These are phyloP conservation scores for Corrigiola litoralis DNA, from an alignment of 179 eudicot genomes.

Conservation along the genomic window DNA sequence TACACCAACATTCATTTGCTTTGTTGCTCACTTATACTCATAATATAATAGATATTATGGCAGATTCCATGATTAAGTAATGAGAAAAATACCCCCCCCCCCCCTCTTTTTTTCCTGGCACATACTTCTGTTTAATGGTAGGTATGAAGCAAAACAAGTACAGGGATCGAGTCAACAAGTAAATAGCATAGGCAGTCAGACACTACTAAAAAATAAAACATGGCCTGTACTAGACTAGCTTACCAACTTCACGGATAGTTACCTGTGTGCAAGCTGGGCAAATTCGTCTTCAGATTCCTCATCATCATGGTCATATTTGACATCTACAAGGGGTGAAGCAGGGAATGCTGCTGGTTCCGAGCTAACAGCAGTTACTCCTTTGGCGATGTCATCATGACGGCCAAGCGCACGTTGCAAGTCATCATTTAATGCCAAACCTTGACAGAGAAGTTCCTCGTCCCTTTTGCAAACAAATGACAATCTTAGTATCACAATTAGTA, in stretches of 20 bases:
- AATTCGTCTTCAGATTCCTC: constrained; percentile 94
- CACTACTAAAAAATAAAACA: not conserved
- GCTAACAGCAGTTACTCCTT: constrained; percentile 40
- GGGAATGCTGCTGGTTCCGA: constrained; percentile 32
- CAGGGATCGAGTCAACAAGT: not conserved
- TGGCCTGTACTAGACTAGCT: not conserved
- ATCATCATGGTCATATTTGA: constrained; percentile 76
- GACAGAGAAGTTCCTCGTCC: constrained; percentile 77
- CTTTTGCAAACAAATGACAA: constrained; percentile 26
- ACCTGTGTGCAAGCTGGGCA: constrained; percentile 84
- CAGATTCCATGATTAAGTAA: not conserved
- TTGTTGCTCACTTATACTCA: not conserved
- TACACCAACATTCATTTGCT: not conserved
- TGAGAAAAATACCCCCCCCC: not conserved
- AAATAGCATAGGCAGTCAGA: not conserved
- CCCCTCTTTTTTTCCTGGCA: too few relatives aligned
- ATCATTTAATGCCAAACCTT: constrained; percentile 87
- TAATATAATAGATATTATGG: not conserved
- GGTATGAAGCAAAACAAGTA: not conserved
- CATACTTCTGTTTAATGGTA: not conserved
- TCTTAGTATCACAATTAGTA: not conserved
- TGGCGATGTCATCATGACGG: constrained; percentile 73
- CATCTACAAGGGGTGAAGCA: constrained; percentile 55
- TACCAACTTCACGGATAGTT: not conserved
- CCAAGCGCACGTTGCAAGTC: constrained; percentile 73